Evolutionary conservation across 1,284 basidiomycete genomes (phyloP).

Genomic region (Veloboletus limbatus): DNA sequence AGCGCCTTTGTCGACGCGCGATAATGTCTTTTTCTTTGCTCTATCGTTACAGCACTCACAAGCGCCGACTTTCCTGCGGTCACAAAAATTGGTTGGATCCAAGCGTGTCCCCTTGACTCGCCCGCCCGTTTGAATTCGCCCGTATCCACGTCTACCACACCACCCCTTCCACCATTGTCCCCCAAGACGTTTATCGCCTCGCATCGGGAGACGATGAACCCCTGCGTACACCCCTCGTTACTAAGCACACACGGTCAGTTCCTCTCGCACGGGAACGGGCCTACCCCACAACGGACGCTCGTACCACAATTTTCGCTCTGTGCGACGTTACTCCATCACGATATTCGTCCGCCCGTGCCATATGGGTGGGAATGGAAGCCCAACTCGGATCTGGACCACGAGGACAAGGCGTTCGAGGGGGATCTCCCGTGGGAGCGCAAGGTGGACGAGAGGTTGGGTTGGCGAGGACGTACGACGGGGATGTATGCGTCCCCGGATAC

Average conservation of each 20-base stretch:
- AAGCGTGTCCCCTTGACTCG: constrained; percentile 26
- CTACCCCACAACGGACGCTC: constrained; percentile 44
- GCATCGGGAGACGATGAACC: constrained; percentile 56
- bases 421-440: constrained; percentile 59
- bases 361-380: constrained; percentile 42
- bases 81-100: constrained; percentile 21
- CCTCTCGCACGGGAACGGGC: constrained; percentile 50
- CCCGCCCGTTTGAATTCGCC: constrained; percentile 15
- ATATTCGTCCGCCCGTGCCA: constrained; percentile 55
- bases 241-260: constrained; percentile 56
- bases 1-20: neutral
- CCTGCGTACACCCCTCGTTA: constrained; percentile 52
- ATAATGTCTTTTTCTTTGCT: neutral
- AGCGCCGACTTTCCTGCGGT: constrained; percentile 21
- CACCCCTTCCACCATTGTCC: neutral
- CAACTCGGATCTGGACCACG: constrained; percentile 30
- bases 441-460: constrained; percentile 52
- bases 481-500: constrained; percentile 45
- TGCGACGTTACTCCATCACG: constrained; percentile 54
- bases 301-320: constrained; percentile 59
- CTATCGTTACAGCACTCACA: constrained; percentile 29
- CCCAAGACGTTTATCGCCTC: constrained; percentile 54
- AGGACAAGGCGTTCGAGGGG: constrained; percentile 31
- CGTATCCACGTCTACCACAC: neutral
- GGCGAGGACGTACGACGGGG: constrained; percentile 69